Conservation (phyloP, 2,329 filamentous ascomycete genomes). For the Fusarium sp. region DNA sequence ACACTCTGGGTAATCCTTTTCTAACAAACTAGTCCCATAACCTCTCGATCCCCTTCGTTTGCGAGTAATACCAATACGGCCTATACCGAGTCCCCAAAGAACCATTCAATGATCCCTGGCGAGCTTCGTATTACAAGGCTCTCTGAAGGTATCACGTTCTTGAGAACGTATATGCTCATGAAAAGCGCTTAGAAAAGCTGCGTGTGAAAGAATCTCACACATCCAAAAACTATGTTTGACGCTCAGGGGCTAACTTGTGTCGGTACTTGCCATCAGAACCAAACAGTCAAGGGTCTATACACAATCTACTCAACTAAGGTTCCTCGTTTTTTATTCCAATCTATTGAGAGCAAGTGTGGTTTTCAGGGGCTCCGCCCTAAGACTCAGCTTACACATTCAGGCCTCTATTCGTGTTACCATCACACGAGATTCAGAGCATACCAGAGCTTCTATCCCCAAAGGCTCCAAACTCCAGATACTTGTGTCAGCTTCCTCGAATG, state of each 20-base stretch:
- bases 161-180: too few relatives aligned
- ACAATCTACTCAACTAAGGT: rapidly evolving
- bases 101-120: too few relatives aligned
- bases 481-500: rapidly evolving
- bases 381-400: background rate
- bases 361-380: background rate
- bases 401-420: background rate
- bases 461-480: background rate
- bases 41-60: background rate
- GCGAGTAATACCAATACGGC: too few relatives aligned
- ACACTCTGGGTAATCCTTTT: background rate
- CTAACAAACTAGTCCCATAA: too few relatives aligned
- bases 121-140: background rate
- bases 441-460: rapidly evolving
- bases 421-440: background rate
- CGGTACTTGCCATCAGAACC: too few relatives aligned
- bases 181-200: background rate
- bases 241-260: background rate
- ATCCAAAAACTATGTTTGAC: too few relatives aligned
- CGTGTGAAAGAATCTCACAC: background rate
- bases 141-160: too few relatives aligned
- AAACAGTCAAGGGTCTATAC: rapidly evolving
- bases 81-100: too few relatives aligned
- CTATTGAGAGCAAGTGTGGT: too few relatives aligned
- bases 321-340: too few relatives aligned